Conservation (phyloP, 2,329 filamentous ascomycete species). For the Chaetomium strumarium region DNA sequence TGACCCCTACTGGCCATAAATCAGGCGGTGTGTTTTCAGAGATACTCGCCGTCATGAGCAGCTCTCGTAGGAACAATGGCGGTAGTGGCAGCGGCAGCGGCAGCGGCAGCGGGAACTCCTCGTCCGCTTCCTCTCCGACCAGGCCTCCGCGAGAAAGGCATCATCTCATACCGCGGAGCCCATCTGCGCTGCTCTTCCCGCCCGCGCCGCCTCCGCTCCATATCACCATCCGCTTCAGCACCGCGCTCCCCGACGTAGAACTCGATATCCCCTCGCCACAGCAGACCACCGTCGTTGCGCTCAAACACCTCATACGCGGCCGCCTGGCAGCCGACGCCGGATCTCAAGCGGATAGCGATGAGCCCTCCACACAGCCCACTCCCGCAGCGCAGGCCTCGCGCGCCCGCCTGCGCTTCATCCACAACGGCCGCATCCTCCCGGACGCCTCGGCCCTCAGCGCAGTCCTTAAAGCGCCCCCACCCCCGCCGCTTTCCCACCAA, state of each 20-base stretch:
- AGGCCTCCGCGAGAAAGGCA: neutral
- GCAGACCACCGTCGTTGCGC: slow-evolving; percentile 64
- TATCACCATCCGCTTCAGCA: slow-evolving; percentile 86
- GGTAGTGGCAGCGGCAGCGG: neutral
- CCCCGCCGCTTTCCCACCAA: slow-evolving; percentile 39
- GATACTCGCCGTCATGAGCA: slow-evolving; percentile 6
- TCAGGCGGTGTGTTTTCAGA: neutral
- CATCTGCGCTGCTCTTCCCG: slow-evolving; percentile 13
- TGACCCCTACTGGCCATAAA: neutral
- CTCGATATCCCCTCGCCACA: slow-evolving; percentile 66
- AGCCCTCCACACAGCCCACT: neutral
- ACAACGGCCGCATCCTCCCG: slow-evolving; percentile 78
- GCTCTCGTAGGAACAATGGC: slow-evolving; percentile 11
- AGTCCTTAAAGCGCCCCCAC: slow-evolving; percentile 59
- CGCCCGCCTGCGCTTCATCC: slow-evolving; percentile 79
- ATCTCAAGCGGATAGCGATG: slow-evolving; percentile 31
- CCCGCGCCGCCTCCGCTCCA: slow-evolving; percentile 47
- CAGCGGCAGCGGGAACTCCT: slow-evolving; percentile 9
- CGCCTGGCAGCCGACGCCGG: slow-evolving; percentile 47
- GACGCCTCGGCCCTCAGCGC: slow-evolving; percentile 63
- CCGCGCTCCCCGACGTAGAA: slow-evolving; percentile 73
- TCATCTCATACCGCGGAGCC: slow-evolving; percentile 11
- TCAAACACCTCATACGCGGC: slow-evolving; percentile 76
- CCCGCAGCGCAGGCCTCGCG: slow-evolving; percentile 34
- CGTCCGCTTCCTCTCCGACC: slow-evolving; percentile 13